Base-by-base conservation (phyloP, 805 yeast species). In the Metschnikowia hibisci region DNA sequence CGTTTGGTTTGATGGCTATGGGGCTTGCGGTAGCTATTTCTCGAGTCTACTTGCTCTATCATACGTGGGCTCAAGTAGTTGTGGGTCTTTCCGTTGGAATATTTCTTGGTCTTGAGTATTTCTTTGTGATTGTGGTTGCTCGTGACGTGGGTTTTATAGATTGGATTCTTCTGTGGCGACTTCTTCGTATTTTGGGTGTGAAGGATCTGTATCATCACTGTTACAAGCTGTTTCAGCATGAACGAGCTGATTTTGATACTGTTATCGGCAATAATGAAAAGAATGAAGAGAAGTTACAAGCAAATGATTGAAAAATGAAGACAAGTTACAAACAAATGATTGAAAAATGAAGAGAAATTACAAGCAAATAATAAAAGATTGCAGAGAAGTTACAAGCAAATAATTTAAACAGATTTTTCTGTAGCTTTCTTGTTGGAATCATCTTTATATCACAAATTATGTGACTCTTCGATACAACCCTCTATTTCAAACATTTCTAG, bases 11-110 rank as follows among this genome's bases (percentile, higher is more conserved):
- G 33, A 41, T 54, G 8, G 26, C 47, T 4, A 37, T 65, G 47
- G 46, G 73, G 54, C 10, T 60, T 1, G 51, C 76, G 26, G 84
- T 89, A 45, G 77, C 80, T 3, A 74, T 67, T 48, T 85, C 96
- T 2, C 69, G 98, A 43, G 82, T 86, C 23, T 84, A 87, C 57
- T 67, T 93, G 42, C 72, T 76, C 46, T 91, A 93, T 58, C 99
- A 91, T 63, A 75, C 86, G 15, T 41, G 66, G 13, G 67, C 67
- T 16, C 99, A 93, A 62, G 93, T 90, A 1, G 34, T 74, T 9
- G 84, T 84, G 6, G 99, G 99, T 0, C 63, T 76, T 3, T 47
- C 73, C 6, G 60, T 84, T 6, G 98, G 99, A 0, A 52, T 67
- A 0, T 53, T 75, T 0, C 55, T 80, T 7, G 96, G 93, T 0